A percentile compares a stretch with the other conserved stretches of the same genome.
These are phyloP conservation scores for Trypanosoma lewisi DNA, from an alignment of 208 protist genomes.

Conservation along the genomic window DNA sequence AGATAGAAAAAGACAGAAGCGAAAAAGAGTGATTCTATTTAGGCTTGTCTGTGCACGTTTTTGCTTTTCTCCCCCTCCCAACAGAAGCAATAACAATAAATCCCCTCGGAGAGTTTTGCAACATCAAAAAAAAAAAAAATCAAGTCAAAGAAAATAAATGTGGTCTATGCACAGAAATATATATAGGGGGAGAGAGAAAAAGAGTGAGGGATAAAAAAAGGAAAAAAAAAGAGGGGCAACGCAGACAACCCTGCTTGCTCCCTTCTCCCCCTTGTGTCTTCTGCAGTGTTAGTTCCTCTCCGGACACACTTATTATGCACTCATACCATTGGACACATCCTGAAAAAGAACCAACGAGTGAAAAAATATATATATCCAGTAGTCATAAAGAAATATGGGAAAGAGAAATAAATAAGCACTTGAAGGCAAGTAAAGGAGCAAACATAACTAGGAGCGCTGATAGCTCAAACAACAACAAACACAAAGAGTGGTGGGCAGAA, in stretches of 20 bases:
- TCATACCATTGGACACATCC: no score
- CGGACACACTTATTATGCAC: not conserved
- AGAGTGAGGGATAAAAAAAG: slow-evolving; percentile 7
- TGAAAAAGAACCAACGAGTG: not conserved
- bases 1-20: not conserved
- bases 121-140: slow-evolving; percentile 17
- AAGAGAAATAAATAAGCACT: no score
- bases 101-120: no score
- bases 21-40: not conserved
- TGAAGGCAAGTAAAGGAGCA: no score
- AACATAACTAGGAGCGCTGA: no score
- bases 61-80: not conserved
- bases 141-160: slow-evolving; percentile 1
- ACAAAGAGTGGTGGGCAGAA: no score
- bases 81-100: no score
- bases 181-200: not conserved
- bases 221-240: not conserved
- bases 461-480: no score
- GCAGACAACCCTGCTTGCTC: no score
- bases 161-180: not conserved
- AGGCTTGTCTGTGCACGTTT: not conserved
- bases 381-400: no score
- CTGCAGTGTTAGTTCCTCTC: not conserved
- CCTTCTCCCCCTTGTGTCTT: no score
- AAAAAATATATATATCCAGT: not conserved